Base-by-base conservation (phyloP, 805 yeast genomes). In the Candida ficus region DNA sequence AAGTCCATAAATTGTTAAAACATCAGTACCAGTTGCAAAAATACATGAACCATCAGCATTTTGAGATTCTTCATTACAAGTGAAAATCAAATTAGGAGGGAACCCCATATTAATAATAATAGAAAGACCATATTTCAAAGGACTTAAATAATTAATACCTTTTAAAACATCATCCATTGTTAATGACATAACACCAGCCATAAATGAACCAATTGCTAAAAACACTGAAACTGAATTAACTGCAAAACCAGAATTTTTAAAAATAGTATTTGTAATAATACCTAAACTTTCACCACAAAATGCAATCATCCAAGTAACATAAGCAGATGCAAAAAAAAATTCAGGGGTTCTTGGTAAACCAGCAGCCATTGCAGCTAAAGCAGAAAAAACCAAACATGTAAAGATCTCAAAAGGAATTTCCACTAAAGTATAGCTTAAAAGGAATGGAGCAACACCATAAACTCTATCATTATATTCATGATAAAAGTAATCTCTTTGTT, bases 281-380 rank as follows among this genome's bases (percentile, higher is more conserved):
- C 96, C 96, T 25, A 88, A 65, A 7, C 91, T 80, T 57, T 88
- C 96, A 27, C 96, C 96, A 45, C 89, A 79, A 47, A 80, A 77
- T 14, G 80, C 73, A 19, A 78, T 70, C 20, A 73, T 63, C 42
- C 77, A 64, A 0, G 78, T 50, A 21, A 76, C 68, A 47, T 78
- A 76, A 17, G 77, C 70, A 50, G 80, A 66, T 0, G 80, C 70
- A 51, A 89, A 87, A 53, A 74, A 88, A 68, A 83, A 75, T 1
- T 67, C 75, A 0, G 80, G 73, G 1, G 78, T 77, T 35, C 87
- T 62, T 16, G 89, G 90, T 26, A 88, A 59, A 0, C 95, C 95
- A 43, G 80, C 68, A 1, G 73, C 90, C 52, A 87, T 70, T 2
- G 82, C 86, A 41, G 80, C 66, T 49, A 88, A 69, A 1, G 73